Evolutionary conservation across 495 filamentous ascomycete species (phyloP), one percentile per base, ranked within the genome.

Genomic region (Neurospora sp.): DNA sequence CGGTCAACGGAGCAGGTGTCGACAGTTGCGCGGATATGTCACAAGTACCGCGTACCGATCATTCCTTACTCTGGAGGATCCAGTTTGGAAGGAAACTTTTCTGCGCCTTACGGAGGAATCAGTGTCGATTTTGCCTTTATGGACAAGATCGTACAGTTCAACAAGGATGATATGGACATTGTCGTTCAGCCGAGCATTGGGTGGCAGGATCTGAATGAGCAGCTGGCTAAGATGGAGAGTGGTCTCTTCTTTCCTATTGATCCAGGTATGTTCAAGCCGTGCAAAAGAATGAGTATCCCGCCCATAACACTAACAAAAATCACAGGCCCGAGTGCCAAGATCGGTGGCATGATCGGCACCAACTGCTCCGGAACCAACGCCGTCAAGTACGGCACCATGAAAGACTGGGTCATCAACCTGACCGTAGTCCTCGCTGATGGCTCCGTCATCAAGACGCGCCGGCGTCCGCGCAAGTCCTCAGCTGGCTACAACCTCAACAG

Each of bases 181-280:
- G 91, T 96, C 7, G 94, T 97, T 10, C 94, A 97, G 77, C 94
- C 94, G 3, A 90, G 90, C 11, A 92, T 98, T 46, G 89, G 90
- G n/a, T 98, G 94, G 93, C 93, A 95, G 89, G 88, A 91, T 62
- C 82, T 98, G 69, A 97, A 97, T 78, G 89, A 92, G 73, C 83
- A 92, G 77, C 88, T 98, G 72, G 87, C 83, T 9, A 83, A 88
- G 77, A 90, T 90, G 79, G 84, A 87, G 59, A 89, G 85, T 23
- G 93, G 92, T 2, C 88, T 97, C 16, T 97, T 97, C 84, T 96
- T 98, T 80, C 94, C 94, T 1, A 88, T 94, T 18, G 93, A 96
- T 77, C 93, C 93, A 20, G 92, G 91, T 76, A 82, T 83, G 31
- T 31, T 31, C 31, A 31, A 31, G 31, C 31, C 31, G 31, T 31